phyloP scores from a whole-genome alignment of 441 rosid genomes.

The Bruguiera hainesii region DNA sequence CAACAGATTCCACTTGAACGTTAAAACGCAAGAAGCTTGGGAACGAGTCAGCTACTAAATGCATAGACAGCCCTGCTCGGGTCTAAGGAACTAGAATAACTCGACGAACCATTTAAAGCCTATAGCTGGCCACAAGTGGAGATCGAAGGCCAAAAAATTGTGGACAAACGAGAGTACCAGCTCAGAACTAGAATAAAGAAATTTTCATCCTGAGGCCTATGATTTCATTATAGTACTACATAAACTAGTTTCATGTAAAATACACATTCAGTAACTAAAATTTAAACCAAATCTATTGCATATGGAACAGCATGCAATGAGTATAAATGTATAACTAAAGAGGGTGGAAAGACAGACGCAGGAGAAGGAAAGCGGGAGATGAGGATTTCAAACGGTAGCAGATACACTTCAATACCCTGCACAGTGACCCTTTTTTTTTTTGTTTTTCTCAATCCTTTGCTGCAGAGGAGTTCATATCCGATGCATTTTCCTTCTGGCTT shows the following conservation, averaged over 20 bases:
- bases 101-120: too few relatives aligned
- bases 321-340: conserved; percentile 19
- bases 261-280: neutral
- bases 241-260: conserved; percentile 5
- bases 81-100: too few relatives aligned
- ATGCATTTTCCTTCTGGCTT: conserved; percentile 49
- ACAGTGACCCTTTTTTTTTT: conserved; percentile 7
- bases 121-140: too few relatives aligned
- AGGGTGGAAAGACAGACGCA: conserved; percentile 8
- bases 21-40: too few relatives aligned
- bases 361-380: neutral
- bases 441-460: conserved; percentile 31
- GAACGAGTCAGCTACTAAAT: too few relatives aligned
- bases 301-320: conserved; percentile 27
- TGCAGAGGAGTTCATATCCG: conserved; percentile 33
- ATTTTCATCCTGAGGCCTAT: neutral
- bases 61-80: too few relatives aligned
- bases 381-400: conserved; percentile 6
- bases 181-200: too few relatives aligned
- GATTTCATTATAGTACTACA: conserved; percentile 10
- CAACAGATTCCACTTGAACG: too few relatives aligned
- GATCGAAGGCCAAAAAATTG: too few relatives aligned
- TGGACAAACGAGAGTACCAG: too few relatives aligned
- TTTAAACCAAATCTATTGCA: conserved; percentile 24
- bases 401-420: neutral